Base-by-base conservation (phyloP, 148 eudicot species). In the Nyssa sinensis region DNA sequence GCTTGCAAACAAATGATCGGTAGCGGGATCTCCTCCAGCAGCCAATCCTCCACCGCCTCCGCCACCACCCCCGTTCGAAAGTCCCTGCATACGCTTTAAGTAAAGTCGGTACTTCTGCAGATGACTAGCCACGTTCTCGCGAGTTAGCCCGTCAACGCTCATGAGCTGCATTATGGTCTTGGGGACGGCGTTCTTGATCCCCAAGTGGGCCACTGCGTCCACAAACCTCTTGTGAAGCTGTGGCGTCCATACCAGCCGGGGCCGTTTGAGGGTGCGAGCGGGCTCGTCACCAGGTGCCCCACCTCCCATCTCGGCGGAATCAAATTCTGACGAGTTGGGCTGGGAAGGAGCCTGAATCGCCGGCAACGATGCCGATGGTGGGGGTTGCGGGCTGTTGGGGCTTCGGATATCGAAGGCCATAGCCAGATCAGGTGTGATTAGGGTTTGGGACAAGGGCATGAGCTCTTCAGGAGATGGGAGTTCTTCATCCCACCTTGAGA, bases 391-490 rank as follows among this genome's bases (percentile, higher is more conserved):
- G 67, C 33, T 44, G n/a, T 44, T 71, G 28, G 79, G 81, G 82
- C 24, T 73, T 30, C 74, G 82, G 72, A 95, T 93, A 66, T 93
- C 87, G 78, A 95, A 95, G 29, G 97, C 99, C 0, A 85, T 64
- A 7, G 97, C 97, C 0, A 95, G 97, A 83, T 93, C 88, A 34
- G 94, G 92, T 7, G 99, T 87, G 24, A 95, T 95, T 74, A 95
- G 87, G 82, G 99, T 81, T 84, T 92, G 97, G 62, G 88, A 81
- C 5, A 95, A 71, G 10, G 99, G 94, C 80, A 85, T 92, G 25
- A 95, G 87, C 0, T 95, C 97, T 10, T 93, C 96, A 0, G 94
- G 97, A 0, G 91, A 61, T 2, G 97, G 99, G 4, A 95, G 82
- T 33, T 89, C 89, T 0, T 95, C 94, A 69, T 92, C 97, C 97